Evolutionary conservation across 2,329 filamentous ascomycete species (phyloP).

Genomic region (Ascosphaera apis): DNA sequence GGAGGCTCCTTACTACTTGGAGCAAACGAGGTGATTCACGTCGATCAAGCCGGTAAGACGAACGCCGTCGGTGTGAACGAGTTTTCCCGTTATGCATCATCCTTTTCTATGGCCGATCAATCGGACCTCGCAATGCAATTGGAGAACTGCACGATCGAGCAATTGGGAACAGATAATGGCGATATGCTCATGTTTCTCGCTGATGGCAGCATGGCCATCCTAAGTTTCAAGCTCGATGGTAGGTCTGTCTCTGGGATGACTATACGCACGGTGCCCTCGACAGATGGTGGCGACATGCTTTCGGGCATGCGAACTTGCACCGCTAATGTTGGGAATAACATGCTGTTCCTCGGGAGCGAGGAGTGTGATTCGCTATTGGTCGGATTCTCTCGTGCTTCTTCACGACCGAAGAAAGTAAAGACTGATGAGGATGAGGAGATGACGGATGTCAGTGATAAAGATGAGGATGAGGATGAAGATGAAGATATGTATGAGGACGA

Average conservation of each 20-base stretch:
- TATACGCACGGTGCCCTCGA: slow-evolving; percentile 39
- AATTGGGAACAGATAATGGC: slow-evolving; percentile 51
- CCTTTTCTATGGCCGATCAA: slow-evolving; percentile 71
- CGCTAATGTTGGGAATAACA: slow-evolving; percentile 41
- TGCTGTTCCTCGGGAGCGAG: slow-evolving; percentile 70
- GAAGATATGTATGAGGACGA: slow-evolving; percentile 36
- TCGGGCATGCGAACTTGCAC: slow-evolving; percentile 44
- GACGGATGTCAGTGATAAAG: background rate
- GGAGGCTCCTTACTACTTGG: slow-evolving; percentile 76
- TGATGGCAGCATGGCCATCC: slow-evolving; percentile 48
- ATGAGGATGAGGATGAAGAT: slow-evolving; percentile 33
- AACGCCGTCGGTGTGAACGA: slow-evolving; percentile 84
- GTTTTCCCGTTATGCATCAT: slow-evolving; percentile 60
- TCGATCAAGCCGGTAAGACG: slow-evolving; percentile 85
- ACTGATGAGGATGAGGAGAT: slow-evolving; percentile 17
- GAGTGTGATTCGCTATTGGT: slow-evolving; percentile 59
- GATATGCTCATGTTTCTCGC: slow-evolving; percentile 67
- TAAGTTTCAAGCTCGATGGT: slow-evolving; percentile 73
- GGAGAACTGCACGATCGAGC: slow-evolving; percentile 58
- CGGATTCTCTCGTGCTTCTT: slow-evolving; percentile 49
- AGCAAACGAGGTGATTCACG: slow-evolving; percentile 74
- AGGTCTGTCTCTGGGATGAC: slow-evolving; percentile 71
- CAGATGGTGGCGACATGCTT: slow-evolving; percentile 40
- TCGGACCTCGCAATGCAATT: slow-evolving; percentile 56
- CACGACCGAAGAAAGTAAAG: slow-evolving; percentile 36